Base-by-base conservation (phyloP, 345 rosid genomes). In the Eucalyptus lansdowneana region DNA sequence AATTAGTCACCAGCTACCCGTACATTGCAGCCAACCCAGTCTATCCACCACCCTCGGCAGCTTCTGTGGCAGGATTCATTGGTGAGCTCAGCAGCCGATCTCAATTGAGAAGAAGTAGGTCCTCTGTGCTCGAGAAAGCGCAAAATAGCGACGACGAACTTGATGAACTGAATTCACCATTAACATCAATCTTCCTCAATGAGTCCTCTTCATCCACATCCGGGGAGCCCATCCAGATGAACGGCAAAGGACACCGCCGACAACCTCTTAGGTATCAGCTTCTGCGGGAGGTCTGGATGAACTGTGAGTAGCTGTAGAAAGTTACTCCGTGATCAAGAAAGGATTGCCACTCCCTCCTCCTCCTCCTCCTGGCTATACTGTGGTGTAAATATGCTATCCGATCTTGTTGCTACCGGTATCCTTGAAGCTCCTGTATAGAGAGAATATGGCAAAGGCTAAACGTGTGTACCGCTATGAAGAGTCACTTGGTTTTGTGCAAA, bases 81-180 rank as follows among this genome's bases (percentile, higher is more conserved):
- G 95, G 97, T 90, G 94, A 95, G 87, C 89, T 88, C 83, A 92
- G 93, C 88, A 90, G 62, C 89, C 88, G 91, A 88, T 91, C 94
- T 83, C 93, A 93, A 89, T 91, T 94, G 88, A 93, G 92, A 80
- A 94, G 96, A 91, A 94, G 95, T 88, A 92, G 96, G 34, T 95
- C 99, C 16, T 93, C 94, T 12, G 92, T 94, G 87, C 90, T 97
- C 16, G 93, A 91, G 89, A 96, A 96, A 92, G 92, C 96, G 17
- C 92, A 96, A 91, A 95, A 96, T 58, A 98, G 98, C 21, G 98
- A 96, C 51, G 99, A 95, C 11, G 98, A 97, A 92, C 98, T 98
- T 8, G 96, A 97, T 89, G 97, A 97, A 89, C 90, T 97, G 91
- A 94, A 92, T 86, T 95, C 95, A 83, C 98, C 98, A 17, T 91